phyloP scores from a whole-genome alignment of 805 yeast species.

The Teunomyces cretensis region DNA sequence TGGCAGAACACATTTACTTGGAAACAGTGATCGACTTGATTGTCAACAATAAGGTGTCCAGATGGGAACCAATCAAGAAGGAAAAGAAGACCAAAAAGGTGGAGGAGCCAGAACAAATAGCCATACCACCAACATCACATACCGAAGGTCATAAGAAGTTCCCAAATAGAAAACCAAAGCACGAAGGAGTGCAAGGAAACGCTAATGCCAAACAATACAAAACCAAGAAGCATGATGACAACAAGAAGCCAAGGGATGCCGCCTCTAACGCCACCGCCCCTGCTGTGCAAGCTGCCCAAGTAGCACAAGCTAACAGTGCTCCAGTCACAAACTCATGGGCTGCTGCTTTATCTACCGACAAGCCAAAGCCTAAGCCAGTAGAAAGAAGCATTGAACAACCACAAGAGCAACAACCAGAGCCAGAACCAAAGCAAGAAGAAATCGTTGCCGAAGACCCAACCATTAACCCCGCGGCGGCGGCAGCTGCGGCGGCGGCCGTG shows the following conservation, averaged over 20 bases:
- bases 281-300: conserved; percentile 17
- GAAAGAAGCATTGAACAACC: conserved; percentile 12
- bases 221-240: conserved; percentile 4
- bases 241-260: conserved; percentile 7
- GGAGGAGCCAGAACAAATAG: conserved; percentile 10
- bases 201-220: conserved; percentile 2
- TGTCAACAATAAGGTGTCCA: conserved; percentile 83
- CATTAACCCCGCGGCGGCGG: conserved; percentile 8
- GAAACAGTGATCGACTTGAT: conserved; percentile 83
- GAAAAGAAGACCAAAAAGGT: conserved; percentile 47
- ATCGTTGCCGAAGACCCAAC: background rate
- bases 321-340: conserved; percentile 43
- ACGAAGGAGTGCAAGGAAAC: background rate
- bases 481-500: conserved; percentile 8
- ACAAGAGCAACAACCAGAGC: conserved; percentile 12
- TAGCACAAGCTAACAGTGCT: conserved; percentile 13
- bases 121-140: conserved; percentile 6
- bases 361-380: conserved; percentile 29
- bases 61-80: conserved; percentile 91
- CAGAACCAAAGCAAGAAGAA: conserved; percentile 11
- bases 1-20: conserved; percentile 71
- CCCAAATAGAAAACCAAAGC: conserved; percentile 2
- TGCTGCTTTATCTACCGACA: conserved; percentile 40
- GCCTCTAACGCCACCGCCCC: conserved; percentile 12
- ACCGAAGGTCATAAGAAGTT: conserved; percentile 2